Conservation (phyloP, 495 filamentous ascomycete genomes). For the Trichoderma gamsii region DNA sequence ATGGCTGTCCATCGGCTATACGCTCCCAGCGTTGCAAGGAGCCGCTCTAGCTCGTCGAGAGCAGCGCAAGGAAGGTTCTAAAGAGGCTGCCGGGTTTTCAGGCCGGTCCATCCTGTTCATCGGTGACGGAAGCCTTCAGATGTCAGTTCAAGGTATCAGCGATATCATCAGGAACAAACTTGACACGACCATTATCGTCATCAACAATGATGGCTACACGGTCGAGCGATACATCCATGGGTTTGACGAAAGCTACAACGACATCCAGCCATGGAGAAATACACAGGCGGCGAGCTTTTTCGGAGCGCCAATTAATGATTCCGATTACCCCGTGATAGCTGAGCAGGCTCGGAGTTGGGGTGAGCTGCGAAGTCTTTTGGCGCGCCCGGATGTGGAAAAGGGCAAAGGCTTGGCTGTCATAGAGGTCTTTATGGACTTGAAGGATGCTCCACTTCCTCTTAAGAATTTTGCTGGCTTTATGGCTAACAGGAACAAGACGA, state of each 20-base stretch:
- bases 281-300: slow-evolving; percentile 57
- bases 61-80: background rate
- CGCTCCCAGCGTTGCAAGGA: slow-evolving; percentile 4
- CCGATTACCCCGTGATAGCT: slow-evolving; percentile 35
- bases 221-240: slow-evolving; percentile 63
- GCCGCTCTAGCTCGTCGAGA: slow-evolving; percentile 8
- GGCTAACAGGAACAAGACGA: background rate
- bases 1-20: slow-evolving; percentile 39
- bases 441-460: background rate
- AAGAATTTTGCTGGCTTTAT: background rate
- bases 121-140: slow-evolving; percentile 70
- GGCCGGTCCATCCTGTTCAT: slow-evolving; percentile 63
- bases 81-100: background rate
- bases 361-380: slow-evolving; percentile 56
- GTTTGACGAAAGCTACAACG: slow-evolving; percentile 62
- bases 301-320: slow-evolving; percentile 39
- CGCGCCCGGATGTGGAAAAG: slow-evolving; percentile 32
- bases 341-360: slow-evolving; percentile 58
- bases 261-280: slow-evolving; percentile 62
- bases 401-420: background rate
- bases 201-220: slow-evolving; percentile 59
- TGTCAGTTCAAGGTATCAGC: slow-evolving; percentile 69
- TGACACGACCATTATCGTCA: slow-evolving; percentile 62
- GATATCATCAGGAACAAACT: slow-evolving; percentile 67
- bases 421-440: slow-evolving; percentile 24